A percentile compares a stretch with the other conserved stretches of the same genome.
phyloP scores from a whole-genome alignment of 805 yeast species.

The Nakazawaea laoshanensis region DNA sequence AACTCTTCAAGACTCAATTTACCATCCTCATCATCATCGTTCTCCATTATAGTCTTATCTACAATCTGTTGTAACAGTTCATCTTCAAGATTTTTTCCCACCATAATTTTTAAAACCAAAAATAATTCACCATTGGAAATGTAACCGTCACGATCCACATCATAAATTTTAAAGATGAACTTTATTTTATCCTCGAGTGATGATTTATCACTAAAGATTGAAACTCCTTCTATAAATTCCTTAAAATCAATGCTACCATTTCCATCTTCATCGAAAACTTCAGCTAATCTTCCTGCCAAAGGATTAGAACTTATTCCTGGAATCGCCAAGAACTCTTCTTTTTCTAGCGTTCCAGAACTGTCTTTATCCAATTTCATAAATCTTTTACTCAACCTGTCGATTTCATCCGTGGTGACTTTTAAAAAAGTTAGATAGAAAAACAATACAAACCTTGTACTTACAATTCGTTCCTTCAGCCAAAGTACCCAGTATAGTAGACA shows the following conservation, averaged over 20 bases:
- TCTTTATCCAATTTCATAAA: conserved; percentile 94
- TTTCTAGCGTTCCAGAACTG: conserved; percentile 86
- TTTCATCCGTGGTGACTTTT: conserved; percentile 79
- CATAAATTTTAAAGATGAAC: conserved; percentile 91
- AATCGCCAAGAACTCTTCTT: conserved; percentile 80
- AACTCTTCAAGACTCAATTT: conserved; percentile 82
- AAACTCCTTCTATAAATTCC: conserved; percentile 78
- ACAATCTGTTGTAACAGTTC: conserved; percentile 91
- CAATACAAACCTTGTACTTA: conserved; percentile 20
- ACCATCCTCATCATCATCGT: conserved; percentile 84
- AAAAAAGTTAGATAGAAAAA: conserved; percentile 2
- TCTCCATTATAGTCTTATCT: conserved; percentile 94
- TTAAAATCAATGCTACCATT: conserved; percentile 93
- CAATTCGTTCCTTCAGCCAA: conserved; percentile 77
- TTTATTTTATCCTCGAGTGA: conserved; percentile 70
- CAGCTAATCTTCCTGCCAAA: conserved; percentile 81
- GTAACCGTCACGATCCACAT: conserved; percentile 90
- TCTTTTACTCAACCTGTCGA: conserved; percentile 82
- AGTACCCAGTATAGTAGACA: conserved; percentile 44
- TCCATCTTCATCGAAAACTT: conserved; percentile 88
- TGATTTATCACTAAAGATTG: conserved; percentile 64
- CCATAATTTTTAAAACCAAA: conserved; percentile 92
- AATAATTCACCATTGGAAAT: conserved; percentile 94
- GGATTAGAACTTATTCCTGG: conserved; percentile 93
- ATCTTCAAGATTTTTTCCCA: conserved; percentile 81